Evolutionary conservation across 495 filamentous ascomycete genomes (phyloP), one percentile per base, ranked within the genome.

Genomic region (Aspergillus carlsbadensis): DNA sequence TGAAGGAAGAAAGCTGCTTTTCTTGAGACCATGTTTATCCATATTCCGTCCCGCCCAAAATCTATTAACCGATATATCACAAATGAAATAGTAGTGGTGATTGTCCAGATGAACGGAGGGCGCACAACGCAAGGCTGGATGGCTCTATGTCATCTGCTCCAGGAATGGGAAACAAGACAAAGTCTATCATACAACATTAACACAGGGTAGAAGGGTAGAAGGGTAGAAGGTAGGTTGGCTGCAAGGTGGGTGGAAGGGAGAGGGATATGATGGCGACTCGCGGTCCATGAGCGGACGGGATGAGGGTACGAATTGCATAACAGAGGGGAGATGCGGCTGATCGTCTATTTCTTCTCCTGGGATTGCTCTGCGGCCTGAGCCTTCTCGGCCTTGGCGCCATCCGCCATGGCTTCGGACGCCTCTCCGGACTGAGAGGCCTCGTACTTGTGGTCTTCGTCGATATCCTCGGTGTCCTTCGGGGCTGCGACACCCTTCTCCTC

Each of bases 391-490:
- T 70, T 68, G 11, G 61, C 64, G n/a, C 70, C 71, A 45, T 81
- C 78, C 20, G 61, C 46, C 58, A 72, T 43, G 5, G 78, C 78
- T 52, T 79, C 76, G 6, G 44, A 65, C 0, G 76, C 76, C 56
- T 80, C 78, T 2, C 66, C 56, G 11, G 68, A 58, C 59, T 80
- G 75, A 49, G 63, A 62, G 10, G 66, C 61, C 26, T 71, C 68
- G 37, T 62, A 59, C 45, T 69, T 72, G 39, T 60, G 54, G 33
- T 78, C 76, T 29, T 78, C 85, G 57, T 98, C 93, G 34, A 92
- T 93, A 63, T 98, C 78, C 78, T 91, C 70, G 73, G 80, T 71
- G 78, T 96, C 77, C 83, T 91, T 79, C 68, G 87, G 73, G 64
- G 84, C 75, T 0, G 74, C 54, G 24, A 75, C 69, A 8, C 75